Percentiles rank a stretch among this genome's conserved stretches.
phyloP scores from a whole-genome alignment of 352 stramenopile species.

The Albugo candida region DNA sequence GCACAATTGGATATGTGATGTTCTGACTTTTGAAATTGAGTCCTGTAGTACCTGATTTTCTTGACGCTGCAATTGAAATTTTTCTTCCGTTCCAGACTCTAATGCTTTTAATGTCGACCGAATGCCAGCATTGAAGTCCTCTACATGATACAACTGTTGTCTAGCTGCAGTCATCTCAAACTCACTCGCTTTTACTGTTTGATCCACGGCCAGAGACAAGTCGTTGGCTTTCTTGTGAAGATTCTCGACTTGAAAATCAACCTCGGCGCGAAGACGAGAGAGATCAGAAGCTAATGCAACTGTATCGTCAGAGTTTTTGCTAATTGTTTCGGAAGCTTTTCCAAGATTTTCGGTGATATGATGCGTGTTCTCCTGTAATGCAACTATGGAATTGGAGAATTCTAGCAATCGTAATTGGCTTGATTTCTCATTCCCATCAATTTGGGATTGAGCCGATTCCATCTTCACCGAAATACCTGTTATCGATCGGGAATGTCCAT shows the following conservation, averaged over 20 bases:
- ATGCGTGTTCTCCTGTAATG: conserved; percentile 12
- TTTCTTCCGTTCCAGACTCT: conserved; percentile 9
- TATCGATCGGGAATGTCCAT: too few relatives aligned
- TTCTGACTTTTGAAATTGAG: conserved; percentile 20
- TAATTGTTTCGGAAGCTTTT: too few relatives aligned
- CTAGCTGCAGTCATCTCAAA: conserved; percentile 44
- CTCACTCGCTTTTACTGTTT: conserved; percentile 24
- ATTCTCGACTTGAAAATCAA: not conserved
- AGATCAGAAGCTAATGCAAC: too few relatives aligned
- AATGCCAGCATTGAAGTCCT: conserved; percentile 37
- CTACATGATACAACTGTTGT: conserved; percentile 56
- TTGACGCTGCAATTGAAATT: conserved; percentile 27
- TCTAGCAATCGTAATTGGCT: too few relatives aligned
- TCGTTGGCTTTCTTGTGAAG: conserved; percentile 22
- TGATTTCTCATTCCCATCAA: too few relatives aligned
- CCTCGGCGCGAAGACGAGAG: too few relatives aligned
- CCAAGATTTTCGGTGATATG: conserved; percentile 7
- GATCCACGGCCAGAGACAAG: conserved; percentile 26
- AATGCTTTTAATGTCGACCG: conserved; percentile 38
- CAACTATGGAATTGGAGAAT: too few relatives aligned
- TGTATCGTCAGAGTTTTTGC: too few relatives aligned
- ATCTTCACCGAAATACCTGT: too few relatives aligned
- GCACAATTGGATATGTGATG: conserved; percentile 27
- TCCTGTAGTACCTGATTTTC: conserved; percentile 27
- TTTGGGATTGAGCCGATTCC: too few relatives aligned